A percentile compares a stretch with the other conserved stretches of the same genome.
Conservation (phyloP, 2,329 filamentous ascomycete species). For the Curvularia sp. region DNA sequence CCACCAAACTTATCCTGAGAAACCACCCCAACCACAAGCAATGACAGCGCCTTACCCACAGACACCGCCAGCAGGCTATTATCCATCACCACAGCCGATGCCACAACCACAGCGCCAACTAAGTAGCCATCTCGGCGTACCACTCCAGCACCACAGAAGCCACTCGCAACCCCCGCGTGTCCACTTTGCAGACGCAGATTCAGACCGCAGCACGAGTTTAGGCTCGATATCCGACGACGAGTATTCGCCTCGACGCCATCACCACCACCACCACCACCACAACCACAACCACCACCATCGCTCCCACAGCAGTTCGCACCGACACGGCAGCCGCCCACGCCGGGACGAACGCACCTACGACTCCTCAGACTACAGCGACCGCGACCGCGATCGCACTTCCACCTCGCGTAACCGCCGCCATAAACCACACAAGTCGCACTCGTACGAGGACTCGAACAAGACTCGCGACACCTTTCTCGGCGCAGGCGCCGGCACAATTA, state of each 20-base stretch:
- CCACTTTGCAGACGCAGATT: constrained; percentile 38
- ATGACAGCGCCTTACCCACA: constrained; percentile 24
- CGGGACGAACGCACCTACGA: constrained; percentile 20
- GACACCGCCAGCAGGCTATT: constrained; percentile 30
- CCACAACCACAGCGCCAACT: constrained; percentile 18
- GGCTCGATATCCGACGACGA: constrained; percentile 29
- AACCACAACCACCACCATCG: constrained; percentile 11
- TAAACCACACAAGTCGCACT: constrained; percentile 6
- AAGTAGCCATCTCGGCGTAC: constrained; percentile 34
- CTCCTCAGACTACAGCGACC: constrained; percentile 13
- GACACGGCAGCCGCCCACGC: background rate
- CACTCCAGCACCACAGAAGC: constrained; percentile 35
- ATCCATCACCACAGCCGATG: constrained; percentile 13
- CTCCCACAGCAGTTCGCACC: constrained; percentile 21
- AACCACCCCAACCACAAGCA: constrained; percentile 13
- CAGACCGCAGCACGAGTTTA: constrained; percentile 27
- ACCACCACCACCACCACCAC: constrained; percentile 19
- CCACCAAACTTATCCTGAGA: constrained; percentile 16
- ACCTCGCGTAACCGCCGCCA: background rate
- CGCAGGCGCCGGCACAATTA: constrained; percentile 53
- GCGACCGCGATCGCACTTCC: constrained; percentile 14
- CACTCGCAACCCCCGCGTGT: constrained; percentile 46
- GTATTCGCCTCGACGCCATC: constrained; percentile 25
- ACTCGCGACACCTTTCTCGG: constrained; percentile 53
- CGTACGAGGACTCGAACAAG: constrained; percentile 24